These are phyloP conservation scores for Oidiodendron maius DNA, from an alignment of 495 filamentous ascomycete genomes.

Conservation along the genomic window DNA sequence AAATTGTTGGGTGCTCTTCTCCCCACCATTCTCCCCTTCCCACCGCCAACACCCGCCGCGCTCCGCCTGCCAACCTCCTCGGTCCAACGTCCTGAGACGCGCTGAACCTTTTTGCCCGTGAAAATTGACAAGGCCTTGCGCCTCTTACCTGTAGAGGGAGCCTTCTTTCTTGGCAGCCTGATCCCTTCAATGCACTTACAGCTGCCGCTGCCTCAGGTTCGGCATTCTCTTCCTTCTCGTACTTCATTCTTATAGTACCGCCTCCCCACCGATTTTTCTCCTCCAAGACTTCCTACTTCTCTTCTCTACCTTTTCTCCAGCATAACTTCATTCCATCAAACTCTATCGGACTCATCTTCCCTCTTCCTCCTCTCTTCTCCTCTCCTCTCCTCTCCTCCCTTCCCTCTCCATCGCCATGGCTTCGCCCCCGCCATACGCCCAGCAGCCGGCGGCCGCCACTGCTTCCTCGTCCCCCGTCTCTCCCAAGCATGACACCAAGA, in stretches of 20 bases:
- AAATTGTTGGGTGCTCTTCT: no score
- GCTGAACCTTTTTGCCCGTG: no score
- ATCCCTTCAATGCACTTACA: no score
- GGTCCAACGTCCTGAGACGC: no score
- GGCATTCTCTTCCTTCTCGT: no score
- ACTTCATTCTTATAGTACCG: neutral
- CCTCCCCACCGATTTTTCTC: constrained; percentile 4
- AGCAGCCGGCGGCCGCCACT: constrained; percentile 17
- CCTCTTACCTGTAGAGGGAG: no score
- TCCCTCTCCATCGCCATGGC: constrained; percentile 20
- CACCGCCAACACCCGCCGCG: no score
- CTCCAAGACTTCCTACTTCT: neutral
- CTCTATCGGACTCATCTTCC: neutral
- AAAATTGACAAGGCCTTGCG: no score
- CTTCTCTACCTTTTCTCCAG: neutral
- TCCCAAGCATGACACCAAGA: constrained; percentile 41
- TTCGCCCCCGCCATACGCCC: constrained; percentile 6
- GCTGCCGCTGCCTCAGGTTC: no score
- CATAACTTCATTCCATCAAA: neutral
- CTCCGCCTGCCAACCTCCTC: no score
- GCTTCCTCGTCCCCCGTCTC: constrained; percentile 14
- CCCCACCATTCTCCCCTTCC: no score
- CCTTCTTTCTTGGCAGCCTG: no score
- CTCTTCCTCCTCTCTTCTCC: constrained; percentile 3
- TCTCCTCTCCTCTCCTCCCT: constrained; percentile 5